phyloP scores from a whole-genome alignment of 106 monocot genomes.

The Allium sativum region DNA sequence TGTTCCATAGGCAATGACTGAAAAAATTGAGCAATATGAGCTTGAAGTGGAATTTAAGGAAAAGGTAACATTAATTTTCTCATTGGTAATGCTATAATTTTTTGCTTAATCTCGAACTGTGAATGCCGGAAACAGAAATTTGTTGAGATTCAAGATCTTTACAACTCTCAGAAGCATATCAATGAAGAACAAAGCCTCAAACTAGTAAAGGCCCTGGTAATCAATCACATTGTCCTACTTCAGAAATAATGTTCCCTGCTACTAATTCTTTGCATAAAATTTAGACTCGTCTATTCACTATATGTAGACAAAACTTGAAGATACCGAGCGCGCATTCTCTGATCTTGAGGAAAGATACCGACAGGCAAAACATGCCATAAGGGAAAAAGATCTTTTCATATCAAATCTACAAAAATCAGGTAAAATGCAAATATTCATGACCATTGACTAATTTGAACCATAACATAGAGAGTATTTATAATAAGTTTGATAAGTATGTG shows the following conservation, averaged over 20 bases:
- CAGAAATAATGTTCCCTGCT: too few relatives aligned
- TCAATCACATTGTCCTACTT: too few relatives aligned
- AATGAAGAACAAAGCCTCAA: conserved; percentile 34
- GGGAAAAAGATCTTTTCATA: conserved; percentile 52
- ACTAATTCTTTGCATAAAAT: not conserved
- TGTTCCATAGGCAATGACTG: conserved; percentile 32
- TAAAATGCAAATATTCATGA: not conserved
- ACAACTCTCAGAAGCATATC: conserved; percentile 30
- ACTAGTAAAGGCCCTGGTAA: conserved; percentile 49
- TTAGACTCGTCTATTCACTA: not conserved
- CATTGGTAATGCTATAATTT: not conserved
- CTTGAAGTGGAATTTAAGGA: conserved; percentile 45
- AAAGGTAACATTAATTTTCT: conserved; percentile 19
- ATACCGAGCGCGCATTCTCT: conserved; percentile 31
- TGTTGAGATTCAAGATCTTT: conserved; percentile 42
- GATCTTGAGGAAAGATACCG: conserved; percentile 46
- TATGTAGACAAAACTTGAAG: conserved; percentile 33
- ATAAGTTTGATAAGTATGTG: too few relatives aligned
- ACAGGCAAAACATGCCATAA: conserved; percentile 43
- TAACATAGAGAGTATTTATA: too few relatives aligned
- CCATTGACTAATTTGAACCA: too few relatives aligned
- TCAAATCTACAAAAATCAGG: conserved; percentile 49
- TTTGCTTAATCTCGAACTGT: not conserved
- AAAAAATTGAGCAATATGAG: conserved; percentile 46
- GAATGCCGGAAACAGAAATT: conserved; percentile 33